phyloP scores from a whole-genome alignment of 306 rosid species.

The Sophora flavescens region DNA sequence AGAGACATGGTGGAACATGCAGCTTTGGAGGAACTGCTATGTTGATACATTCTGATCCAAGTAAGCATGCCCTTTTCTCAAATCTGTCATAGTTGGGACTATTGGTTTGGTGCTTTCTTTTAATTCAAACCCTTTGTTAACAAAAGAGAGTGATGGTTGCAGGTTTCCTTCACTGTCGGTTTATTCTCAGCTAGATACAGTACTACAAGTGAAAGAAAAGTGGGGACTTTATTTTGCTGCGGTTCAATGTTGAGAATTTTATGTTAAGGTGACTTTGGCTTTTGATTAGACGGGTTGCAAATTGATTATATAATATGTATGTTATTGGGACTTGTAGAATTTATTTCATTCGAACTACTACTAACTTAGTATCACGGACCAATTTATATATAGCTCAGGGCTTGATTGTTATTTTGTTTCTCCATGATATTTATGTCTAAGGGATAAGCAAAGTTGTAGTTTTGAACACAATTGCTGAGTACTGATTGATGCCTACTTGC shows the following conservation, averaged over 20 bases:
- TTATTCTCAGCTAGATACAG: constrained; percentile 62
- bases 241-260: constrained; percentile 38
- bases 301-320: constrained; percentile 43
- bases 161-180: constrained; percentile 87
- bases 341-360: constrained; percentile 19
- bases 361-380: constrained; percentile 27
- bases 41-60: constrained; percentile 87
- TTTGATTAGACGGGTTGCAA: constrained; percentile 36
- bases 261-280: constrained; percentile 46
- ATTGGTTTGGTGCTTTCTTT: background rate
- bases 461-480: constrained; percentile 13
- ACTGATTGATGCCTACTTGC: background rate
- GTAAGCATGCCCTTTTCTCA: constrained; percentile 51
- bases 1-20: constrained; percentile 88
- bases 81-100: background rate
- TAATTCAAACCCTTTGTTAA: background rate
- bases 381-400: background rate
- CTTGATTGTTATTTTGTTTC: constrained; percentile 39
- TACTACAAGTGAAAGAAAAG: constrained; percentile 30
- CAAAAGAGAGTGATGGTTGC: constrained; percentile 43
- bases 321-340: constrained; percentile 23
- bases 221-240: constrained; percentile 30
- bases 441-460: constrained; percentile 32
- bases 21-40: constrained; percentile 92
- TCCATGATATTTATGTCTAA: constrained; percentile 3